Percentiles rank a stretch among this genome's conserved stretches.
Conservation (phyloP, 2,329 filamentous ascomycete genomes). For the Capronia epimyces region DNA sequence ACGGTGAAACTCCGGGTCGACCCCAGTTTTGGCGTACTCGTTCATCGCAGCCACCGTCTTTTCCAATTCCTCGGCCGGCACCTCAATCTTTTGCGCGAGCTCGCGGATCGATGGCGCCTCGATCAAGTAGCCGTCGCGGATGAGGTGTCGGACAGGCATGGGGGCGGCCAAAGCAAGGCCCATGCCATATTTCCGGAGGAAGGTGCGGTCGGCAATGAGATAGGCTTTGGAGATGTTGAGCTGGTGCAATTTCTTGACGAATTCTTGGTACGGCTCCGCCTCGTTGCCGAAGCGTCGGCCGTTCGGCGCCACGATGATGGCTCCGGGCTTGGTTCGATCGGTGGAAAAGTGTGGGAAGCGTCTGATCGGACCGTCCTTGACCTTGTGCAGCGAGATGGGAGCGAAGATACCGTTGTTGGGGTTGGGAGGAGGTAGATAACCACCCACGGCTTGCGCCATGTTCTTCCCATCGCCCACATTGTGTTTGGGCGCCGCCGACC, state of each 20-base stretch:
- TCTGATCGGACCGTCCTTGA: background rate
- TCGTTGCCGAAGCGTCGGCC: conserved; percentile 15
- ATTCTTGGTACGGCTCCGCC: conserved; percentile 14
- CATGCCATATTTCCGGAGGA: conserved; percentile 14
- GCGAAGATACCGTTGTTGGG: conserved; percentile 7
- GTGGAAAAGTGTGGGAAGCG: conserved; percentile 11
- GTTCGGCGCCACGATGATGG: conserved; percentile 12
- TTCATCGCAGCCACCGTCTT: conserved; percentile 30
- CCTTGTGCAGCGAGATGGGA: conserved; percentile 5
- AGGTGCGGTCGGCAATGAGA: conserved; percentile 8
- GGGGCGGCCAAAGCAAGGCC: conserved; percentile 14
- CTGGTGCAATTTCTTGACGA: conserved; percentile 6
- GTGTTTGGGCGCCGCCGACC: conserved; percentile 28
- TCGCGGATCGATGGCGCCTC: conserved; percentile 8
- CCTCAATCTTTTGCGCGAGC: conserved; percentile 11
- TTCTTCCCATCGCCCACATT: conserved; percentile 24
- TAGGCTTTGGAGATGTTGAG: conserved; percentile 8
- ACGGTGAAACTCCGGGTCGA: conserved; percentile 35
- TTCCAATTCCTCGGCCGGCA: conserved; percentile 1
- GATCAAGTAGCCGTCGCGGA: conserved; percentile 14
- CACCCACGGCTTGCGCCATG: conserved; percentile 5
- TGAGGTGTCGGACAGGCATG: conserved; percentile 2
- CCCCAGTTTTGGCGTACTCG: conserved; percentile 29
- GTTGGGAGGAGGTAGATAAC: conserved; percentile 2
- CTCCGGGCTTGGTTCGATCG: conserved; percentile 11